Base-by-base conservation (phyloP, 495 filamentous ascomycete genomes). In the Penicillium bovifimosum region DNA sequence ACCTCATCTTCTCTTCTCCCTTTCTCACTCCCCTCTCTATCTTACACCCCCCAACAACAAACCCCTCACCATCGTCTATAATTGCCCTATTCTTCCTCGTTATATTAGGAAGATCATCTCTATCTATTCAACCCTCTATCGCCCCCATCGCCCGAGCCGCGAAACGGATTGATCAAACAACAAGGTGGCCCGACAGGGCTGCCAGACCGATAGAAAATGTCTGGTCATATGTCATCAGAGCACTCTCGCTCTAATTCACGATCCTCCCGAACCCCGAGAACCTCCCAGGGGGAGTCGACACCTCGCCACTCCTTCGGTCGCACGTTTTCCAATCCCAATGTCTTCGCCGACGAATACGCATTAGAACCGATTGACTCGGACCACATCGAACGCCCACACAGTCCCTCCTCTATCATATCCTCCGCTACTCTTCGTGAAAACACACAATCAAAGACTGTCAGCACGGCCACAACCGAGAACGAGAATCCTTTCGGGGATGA, bases 281-380 rank as follows among this genome's bases (percentile, higher is more conserved):
- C 50, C 33, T 63, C 59, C 8, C 65, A 63, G 27, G 42, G 58
- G 41, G 72, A 72, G 27, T 59, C 69, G 58, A 67, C 65, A 56
- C 58, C 59, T 67, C 67, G 59, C 32, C 61, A 61, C 17, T 65
- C 70, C 41, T 70, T 69, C 41, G 53, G 65, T 65, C 71, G 63
- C 62, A 68, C 60, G 26, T 72, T 68, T 44, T 70, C 69, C 28
- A 76, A 77, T 44, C 74, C 74, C 33, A 76, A 78, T 63, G 72
- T 78, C 34, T 80, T 80, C 60, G 74, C 76, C 39, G 77, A 80
- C 58, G 76, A 78, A 41, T 78, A 76, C 57, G 73, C 77, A 3
- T 56, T 79, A 59, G 71, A 79, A 54, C 60, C 71, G 16, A 59
- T 75, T 41, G 63, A 75, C 45, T 50, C 65, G 34, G 69, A 72